A percentile compares a stretch with the other conserved stretches of the same genome.
These are phyloP conservation scores for Rutstroemia sp. DNA, from an alignment of 2,329 filamentous ascomycete species.

Conservation along the genomic window DNA sequence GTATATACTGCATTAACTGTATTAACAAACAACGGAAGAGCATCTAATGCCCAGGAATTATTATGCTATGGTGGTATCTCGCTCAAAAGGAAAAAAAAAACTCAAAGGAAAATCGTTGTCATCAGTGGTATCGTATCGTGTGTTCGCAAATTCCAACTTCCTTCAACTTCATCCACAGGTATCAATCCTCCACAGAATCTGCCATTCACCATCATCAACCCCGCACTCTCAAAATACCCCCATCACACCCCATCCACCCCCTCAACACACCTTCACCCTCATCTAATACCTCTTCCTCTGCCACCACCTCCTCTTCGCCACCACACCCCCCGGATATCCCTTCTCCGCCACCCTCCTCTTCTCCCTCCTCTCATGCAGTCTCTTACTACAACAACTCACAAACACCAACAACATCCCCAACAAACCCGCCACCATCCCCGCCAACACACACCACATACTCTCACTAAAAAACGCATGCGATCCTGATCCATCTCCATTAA, in stretches of 20 bases:
- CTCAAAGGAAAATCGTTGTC: too few relatives aligned
- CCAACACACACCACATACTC: slow-evolving; percentile 53
- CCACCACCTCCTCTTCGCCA: slow-evolving; percentile 15
- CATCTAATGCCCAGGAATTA: too few relatives aligned
- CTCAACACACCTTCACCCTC: neutral
- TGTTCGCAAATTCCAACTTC: too few relatives aligned
- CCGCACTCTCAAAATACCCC: neutral
- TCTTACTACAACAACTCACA: slow-evolving; percentile 46
- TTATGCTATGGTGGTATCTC: too few relatives aligned
- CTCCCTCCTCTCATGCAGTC: slow-evolving; percentile 30
- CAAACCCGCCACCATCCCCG: slow-evolving; percentile 45
- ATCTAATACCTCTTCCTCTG: slow-evolving; percentile 13
- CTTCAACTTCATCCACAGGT: too few relatives aligned
- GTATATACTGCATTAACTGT: too few relatives aligned
- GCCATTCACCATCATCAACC: neutral
- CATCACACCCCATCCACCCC: neutral
- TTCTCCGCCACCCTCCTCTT: slow-evolving; percentile 7
- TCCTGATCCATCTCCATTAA: slow-evolving; percentile 37
- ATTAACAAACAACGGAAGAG: too few relatives aligned
- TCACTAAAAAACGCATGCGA: slow-evolving; percentile 42
- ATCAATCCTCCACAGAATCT: too few relatives aligned
- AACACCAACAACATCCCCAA: slow-evolving; percentile 51
- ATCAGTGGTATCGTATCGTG: too few relatives aligned
- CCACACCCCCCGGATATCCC: slow-evolving; percentile 15
- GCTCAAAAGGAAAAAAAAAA: too few relatives aligned